phyloP scores from a whole-genome alignment of 805 yeast species.

The Cyberlindnera mrakii region DNA sequence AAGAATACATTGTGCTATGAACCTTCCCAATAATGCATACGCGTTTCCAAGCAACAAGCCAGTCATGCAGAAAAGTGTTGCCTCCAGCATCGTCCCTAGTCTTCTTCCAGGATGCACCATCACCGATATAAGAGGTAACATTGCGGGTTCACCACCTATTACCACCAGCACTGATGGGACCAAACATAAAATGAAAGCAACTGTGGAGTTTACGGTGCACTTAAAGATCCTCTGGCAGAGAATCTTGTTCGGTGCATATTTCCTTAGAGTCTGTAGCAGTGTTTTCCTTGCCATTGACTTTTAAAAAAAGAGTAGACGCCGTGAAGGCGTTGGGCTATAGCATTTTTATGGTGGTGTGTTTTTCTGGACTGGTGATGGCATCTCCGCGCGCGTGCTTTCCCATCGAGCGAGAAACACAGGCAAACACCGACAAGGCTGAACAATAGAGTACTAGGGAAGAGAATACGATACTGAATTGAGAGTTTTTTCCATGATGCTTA shows the following conservation, averaged over 20 bases:
- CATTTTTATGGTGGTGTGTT: no score
- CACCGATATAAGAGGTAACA: conserved; percentile 40
- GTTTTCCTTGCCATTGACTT: no score
- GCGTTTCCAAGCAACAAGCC: conserved; percentile 39
- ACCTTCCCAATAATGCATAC: conserved; percentile 35
- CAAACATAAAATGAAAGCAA: conserved; percentile 36
- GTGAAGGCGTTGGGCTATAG: no score
- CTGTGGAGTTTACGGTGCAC: conserved; percentile 32
- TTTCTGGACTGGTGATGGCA: no score
- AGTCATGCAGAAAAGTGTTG: conserved; percentile 32
- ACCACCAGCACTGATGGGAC: conserved; percentile 29
- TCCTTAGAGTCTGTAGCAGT: background rate
- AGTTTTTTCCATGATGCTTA: no score
- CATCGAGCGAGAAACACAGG: no score
- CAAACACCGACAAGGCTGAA: no score
- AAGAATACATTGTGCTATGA: conserved; percentile 33
- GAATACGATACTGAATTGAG: no score
- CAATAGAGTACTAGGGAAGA: no score
- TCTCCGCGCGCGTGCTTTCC: no score
- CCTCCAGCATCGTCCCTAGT: conserved; percentile 41
- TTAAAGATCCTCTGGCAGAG: conserved; percentile 33
- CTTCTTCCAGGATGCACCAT: conserved; percentile 46
- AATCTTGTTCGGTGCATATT: conserved; percentile 20
- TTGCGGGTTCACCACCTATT: conserved; percentile 37
- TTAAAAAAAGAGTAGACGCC: no score